A percentile compares a stretch with the other conserved stretches of the same genome.
Conservation (phyloP, 306 rosid species). For the Cucurbita pepo region DNA sequence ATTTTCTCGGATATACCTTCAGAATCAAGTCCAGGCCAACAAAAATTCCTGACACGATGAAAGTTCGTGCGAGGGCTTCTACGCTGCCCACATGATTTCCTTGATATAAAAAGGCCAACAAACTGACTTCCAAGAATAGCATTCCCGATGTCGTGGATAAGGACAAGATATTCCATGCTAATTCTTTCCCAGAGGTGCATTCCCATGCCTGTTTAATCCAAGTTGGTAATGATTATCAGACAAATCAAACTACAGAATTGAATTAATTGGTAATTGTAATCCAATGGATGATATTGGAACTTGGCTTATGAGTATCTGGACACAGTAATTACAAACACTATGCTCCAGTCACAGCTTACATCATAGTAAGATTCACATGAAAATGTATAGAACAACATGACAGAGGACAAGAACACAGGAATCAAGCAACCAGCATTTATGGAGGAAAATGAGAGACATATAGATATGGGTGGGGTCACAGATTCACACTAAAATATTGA, state of each 20-base stretch:
- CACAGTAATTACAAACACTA: not conserved
- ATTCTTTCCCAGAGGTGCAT: constrained; percentile 57
- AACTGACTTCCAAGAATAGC: constrained; percentile 94
- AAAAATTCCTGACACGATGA: constrained; percentile 60
- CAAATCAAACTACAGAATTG: not conserved
- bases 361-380: not conserved
- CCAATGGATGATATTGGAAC: not conserved
- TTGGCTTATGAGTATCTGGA: not conserved
- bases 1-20: constrained; percentile 33
- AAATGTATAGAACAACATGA: not conserved
- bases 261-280: not conserved
- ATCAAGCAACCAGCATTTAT: not conserved
- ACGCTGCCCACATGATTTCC: constrained; percentile 62
- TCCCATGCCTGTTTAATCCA: constrained; percentile 57
- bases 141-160: constrained; percentile 78
- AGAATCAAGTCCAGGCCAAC: constrained; percentile 70
- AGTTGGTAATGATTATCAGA: not conserved
- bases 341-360: not conserved
- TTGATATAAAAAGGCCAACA: constrained; percentile 86
- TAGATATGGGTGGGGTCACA: not conserved
- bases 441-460: not conserved
- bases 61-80: constrained; percentile 69
- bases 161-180: constrained; percentile 63
- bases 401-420: not conserved
- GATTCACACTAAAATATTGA: not conserved